Percentiles rank a stretch among this genome's conserved stretches.
These are phyloP conservation scores for Talaromyces thailandensis DNA, from an alignment of 495 filamentous ascomycete species.

Conservation along the genomic window DNA sequence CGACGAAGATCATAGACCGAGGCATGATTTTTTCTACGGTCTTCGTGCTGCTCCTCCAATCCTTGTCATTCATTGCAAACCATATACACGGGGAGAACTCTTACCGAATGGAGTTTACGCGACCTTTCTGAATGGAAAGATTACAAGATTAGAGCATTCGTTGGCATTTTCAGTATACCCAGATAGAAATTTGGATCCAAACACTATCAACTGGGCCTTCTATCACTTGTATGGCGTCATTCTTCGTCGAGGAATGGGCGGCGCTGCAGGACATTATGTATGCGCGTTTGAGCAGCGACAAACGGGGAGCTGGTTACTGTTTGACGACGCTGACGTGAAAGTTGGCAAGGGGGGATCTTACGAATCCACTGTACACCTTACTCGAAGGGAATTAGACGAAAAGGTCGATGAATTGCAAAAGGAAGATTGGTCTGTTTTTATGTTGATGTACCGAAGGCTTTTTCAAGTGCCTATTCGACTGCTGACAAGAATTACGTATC, in stretches of 20 bases:
- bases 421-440: not conserved
- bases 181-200: not conserved
- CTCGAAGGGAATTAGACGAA: not conserved
- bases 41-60: not conserved
- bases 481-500: not conserved
- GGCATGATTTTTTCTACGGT: not conserved
- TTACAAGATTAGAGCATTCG: not conserved
- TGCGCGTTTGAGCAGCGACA: not conserved
- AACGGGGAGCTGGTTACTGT: not conserved
- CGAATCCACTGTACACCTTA: not conserved
- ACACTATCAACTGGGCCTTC: not conserved
- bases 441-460: conserved; percentile 1
- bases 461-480: not conserved
- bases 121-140: not conserved
- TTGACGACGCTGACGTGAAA: not conserved
- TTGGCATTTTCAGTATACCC: not conserved
- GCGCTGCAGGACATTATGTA: not conserved
- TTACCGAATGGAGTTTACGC: not conserved
- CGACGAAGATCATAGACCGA: not conserved
- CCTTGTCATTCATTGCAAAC: not conserved
- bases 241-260: not conserved
- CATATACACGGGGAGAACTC: not conserved
- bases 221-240: conserved; percentile 3
- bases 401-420: not conserved
- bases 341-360: no score